A percentile compares a stretch with the other conserved stretches of the same genome.
Evolutionary conservation across 2,329 filamentous ascomycete genomes (phyloP).

Genomic region (Phaeosphaeriaceae sp.): DNA sequence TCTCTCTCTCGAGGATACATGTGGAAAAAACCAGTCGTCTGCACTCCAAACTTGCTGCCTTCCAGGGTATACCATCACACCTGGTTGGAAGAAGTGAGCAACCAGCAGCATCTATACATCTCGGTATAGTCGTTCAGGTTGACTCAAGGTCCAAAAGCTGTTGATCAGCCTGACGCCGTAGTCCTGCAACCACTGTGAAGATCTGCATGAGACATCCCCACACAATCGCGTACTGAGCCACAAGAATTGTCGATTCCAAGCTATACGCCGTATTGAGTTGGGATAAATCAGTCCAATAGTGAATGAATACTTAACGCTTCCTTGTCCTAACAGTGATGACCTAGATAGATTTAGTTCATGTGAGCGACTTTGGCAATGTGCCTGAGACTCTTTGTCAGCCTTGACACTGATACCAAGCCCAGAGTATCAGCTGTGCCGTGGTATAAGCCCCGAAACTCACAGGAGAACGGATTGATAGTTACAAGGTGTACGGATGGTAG

Average conservation of each 20-base stretch:
- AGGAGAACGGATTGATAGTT: neutral
- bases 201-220: neutral
- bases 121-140: too few relatives aligned
- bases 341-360: neutral
- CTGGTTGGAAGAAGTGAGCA: too few relatives aligned
- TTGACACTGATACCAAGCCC: neutral
- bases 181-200: neutral
- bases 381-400: neutral
- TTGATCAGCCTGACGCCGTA: neutral
- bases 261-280: neutral
- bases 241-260: neutral
- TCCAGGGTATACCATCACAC: too few relatives aligned
- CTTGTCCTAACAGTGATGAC: neutral
- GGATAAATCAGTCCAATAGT: neutral
- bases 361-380: too few relatives aligned
- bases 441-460: neutral
- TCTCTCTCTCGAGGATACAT: too few relatives aligned
- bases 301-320: neutral
- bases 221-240: neutral
- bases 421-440: neutral
- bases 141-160: too few relatives aligned
- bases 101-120: too few relatives aligned
- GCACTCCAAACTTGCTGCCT: too few relatives aligned
- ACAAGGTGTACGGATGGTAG: neutral
- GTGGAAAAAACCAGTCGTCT: too few relatives aligned